Base-by-base conservation (phyloP, 164 flowering plant genomes). In the Vitis riparia region DNA sequence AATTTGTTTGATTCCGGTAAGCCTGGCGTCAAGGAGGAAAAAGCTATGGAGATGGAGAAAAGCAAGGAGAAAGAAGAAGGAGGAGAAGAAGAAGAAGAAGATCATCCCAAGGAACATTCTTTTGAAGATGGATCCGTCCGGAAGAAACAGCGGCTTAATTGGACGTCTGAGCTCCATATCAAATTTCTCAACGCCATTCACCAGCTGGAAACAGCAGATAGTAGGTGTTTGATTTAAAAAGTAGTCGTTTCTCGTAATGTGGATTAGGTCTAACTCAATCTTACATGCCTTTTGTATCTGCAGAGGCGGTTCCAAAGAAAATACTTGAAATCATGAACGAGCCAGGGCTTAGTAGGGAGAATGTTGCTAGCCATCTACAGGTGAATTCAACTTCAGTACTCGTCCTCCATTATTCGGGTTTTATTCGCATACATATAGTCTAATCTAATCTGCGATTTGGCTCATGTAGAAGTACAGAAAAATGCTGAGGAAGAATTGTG, bases 301-400 rank as follows among this genome's bases (percentile, higher is more conserved):
- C 79, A 80, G 84, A 76, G 9, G 83, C 84, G 37, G 73, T 77
- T 52, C 84, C 86, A 2, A 77, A 72, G 68, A 59, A 73, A 63
- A 79, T 83, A 72, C 76, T 83, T 12, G 67, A 73, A 19, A 10
- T 63, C 13, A 79, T 83, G 84, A 69, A 79, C 58, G 74, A 51
- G 15, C 83, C 82, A 1, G 62, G 55, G 19, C 71, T 81, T 14
- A 79, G 74, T 14, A 71, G 86, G 30, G 81, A 71, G 57, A 75
- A 77, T 51, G 73, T 83, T 72, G 81, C 82, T 9, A 80, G 84
- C 69, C 86, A 83, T 68, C 81, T 83, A 17, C 86, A 83, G 78
- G 86, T 81, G 30, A 70, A 62, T 71, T 29, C 14, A 27, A 14
- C 62, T n/a, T 55, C 8, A 15, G 16, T 11, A 55, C 1, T 4